phyloP scores from a whole-genome alignment of 164 flowering plant species.

The Sextonia rubra region DNA sequence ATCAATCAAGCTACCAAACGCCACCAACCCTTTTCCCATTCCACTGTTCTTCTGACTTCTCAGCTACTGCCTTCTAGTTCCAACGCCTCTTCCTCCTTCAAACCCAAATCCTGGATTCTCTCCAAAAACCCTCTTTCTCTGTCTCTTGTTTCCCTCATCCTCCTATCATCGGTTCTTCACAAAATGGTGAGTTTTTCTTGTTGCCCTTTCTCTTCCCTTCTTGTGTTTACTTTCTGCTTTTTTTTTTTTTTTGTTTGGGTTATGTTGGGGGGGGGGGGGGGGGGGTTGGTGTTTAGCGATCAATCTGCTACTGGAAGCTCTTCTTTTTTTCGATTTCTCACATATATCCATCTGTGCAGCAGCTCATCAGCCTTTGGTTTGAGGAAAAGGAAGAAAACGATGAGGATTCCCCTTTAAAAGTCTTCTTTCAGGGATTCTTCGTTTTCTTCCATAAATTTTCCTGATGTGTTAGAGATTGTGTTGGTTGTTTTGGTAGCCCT shows the following conservation, averaged over 20 bases:
- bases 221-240: background rate
- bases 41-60: background rate
- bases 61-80: too few species aligned
- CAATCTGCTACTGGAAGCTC: background rate
- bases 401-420: too few species aligned
- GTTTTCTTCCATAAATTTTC: too few species aligned
- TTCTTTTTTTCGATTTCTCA: background rate
- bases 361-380: too few species aligned
- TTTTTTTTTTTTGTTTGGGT: too few species aligned
- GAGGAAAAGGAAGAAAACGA: too few species aligned
- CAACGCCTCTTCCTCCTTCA: background rate
- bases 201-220: background rate
- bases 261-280: too few species aligned
- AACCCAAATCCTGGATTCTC: constrained; percentile 2
- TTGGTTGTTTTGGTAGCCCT: too few species aligned
- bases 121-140: background rate
- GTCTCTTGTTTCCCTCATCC: background rate
- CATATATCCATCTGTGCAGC: background rate
- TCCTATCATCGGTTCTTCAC: background rate
- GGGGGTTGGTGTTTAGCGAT: background rate
- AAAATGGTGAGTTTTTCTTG: constrained; percentile 4
- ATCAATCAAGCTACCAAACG: background rate
- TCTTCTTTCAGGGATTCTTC: too few species aligned
- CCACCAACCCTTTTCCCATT: background rate
- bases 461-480: too few species aligned